Evolutionary conservation across 2,329 filamentous ascomycete genomes (phyloP).

Genomic region (Monilinia laxa): DNA sequence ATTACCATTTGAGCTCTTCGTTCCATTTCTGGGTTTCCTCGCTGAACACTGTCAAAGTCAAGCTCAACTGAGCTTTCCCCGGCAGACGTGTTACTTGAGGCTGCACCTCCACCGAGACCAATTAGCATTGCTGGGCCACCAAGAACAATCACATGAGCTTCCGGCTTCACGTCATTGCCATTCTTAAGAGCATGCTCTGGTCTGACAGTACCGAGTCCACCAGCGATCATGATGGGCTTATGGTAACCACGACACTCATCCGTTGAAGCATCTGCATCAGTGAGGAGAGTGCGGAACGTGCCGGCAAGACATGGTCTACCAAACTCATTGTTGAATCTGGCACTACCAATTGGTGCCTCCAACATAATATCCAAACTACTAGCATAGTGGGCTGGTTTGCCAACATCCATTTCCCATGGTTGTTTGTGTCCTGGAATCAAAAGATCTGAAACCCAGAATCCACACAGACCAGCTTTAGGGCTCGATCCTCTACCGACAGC

Average conservation of each 20-base stretch:
- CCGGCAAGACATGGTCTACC: slow-evolving; percentile 85
- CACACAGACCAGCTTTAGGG: slow-evolving; percentile 87
- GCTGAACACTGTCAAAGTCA: slow-evolving; percentile 95
- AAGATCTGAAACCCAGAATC: slow-evolving; percentile 94
- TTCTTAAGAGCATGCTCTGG: slow-evolving; percentile 90
- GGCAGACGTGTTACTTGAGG: slow-evolving; percentile 84
- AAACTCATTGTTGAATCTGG: slow-evolving; percentile 97
- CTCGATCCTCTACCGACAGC: slow-evolving; percentile 89
- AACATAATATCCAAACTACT: slow-evolving; percentile 97
- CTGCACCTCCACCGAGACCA: slow-evolving; percentile 90
- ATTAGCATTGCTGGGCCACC: slow-evolving; percentile 98
- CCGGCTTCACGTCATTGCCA: slow-evolving; percentile 72
- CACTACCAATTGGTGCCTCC: slow-evolving; percentile 91
- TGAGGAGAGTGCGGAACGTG: slow-evolving; percentile 87
- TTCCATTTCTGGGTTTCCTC: slow-evolving; percentile 96
- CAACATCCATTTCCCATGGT: slow-evolving; percentile 90
- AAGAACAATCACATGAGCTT: slow-evolving; percentile 88
- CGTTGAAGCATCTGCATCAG: slow-evolving; percentile 60
- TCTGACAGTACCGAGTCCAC: slow-evolving; percentile 87
- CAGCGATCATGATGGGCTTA: slow-evolving; percentile 98
- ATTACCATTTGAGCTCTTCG: slow-evolving; percentile 97
- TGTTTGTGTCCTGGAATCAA: slow-evolving; percentile 78
- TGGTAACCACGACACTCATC: slow-evolving; percentile 75
- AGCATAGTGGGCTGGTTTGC: slow-evolving; percentile 87
- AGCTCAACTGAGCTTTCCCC: slow-evolving; percentile 87